Conservation (phyloP, 129 eudicot species). For the Pulicaria dysenterica region DNA sequence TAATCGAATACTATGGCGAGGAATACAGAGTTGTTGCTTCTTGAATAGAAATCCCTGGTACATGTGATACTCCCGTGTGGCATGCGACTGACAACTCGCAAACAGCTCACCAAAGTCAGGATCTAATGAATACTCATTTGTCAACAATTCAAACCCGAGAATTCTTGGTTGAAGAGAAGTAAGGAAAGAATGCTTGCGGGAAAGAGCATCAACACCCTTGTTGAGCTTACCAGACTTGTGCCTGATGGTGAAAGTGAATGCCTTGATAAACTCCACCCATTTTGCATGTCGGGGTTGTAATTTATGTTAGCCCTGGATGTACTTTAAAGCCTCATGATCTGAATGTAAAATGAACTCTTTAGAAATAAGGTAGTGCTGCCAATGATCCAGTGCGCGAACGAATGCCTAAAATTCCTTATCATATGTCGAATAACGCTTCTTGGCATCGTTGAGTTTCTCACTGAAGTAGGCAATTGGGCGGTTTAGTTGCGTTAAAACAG, state of each 20-base stretch:
- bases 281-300: too few relatives aligned
- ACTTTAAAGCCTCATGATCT: neutral
- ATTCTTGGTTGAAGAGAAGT: neutral
- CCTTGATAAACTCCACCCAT: too few relatives aligned
- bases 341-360: neutral
- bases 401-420: too few relatives aligned
- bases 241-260: too few relatives aligned
- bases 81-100: neutral
- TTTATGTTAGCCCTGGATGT: too few relatives aligned
- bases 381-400: neutral
- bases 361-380: neutral
- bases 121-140: too few relatives aligned
- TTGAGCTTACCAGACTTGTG: too few relatives aligned
- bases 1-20: neutral
- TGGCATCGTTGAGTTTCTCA: neutral
- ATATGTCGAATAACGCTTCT: too few relatives aligned
- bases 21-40: neutral
- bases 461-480: constrained; percentile 6
- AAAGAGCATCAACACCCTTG: neutral
- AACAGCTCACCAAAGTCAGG: neutral
- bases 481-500: neutral
- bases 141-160: neutral
- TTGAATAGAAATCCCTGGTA: neutral
- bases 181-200: neutral
- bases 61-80: neutral